Evolutionary conservation across 2,329 filamentous ascomycete species (phyloP), one percentile per base, ranked within the genome.

Genomic region (Venturiaceae sp.): DNA sequence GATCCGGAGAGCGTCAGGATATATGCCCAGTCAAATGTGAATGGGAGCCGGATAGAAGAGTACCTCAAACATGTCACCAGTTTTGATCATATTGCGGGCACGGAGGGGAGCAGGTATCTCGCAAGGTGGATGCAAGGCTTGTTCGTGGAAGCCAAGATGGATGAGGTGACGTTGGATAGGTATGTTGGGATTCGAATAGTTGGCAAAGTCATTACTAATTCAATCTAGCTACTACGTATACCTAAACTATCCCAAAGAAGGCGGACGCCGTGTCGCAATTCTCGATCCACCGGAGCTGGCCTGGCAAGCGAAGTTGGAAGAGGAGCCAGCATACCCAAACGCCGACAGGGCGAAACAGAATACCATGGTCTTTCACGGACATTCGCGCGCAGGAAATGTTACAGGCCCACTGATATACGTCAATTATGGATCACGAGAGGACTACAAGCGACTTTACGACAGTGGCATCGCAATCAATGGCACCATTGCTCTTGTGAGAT

Each of bases 51-150:
- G 53, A 78, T 79, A 69, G 81, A 84, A 62, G 85, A 88, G 41
- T 88, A 88, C 60, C 74, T 96, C 60, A 77, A 82, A 66, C 87
- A 92, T 67, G 84, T 92, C 62, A 92, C 90, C 4, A 82, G 82
- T 58, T 96, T 89, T 69, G 88, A 94, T 62, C 94, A 97, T 71
- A 80, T 97, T 62, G 94, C 90, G 2, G 94, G 94, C n/a, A 95
- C 91, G 3, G 87, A 96, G 74, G 94, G 94, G 53, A 92, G 95
- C 74, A 91, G 87, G 66, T 88, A 87, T 50, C 79, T 95, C 58
- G 92, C 90, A 7, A 82, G 90, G 75, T 95, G 92, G 77, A 83
- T 96, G 58, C 82, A 92, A 71, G 84, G 84, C 66, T 82, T 87
- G 70, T 96, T 96, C 72, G 75, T 76, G 63, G 80, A 80, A 55